Evolutionary conservation across 225 moss, liverwort and hornwort genomes (phyloP).

Genomic region (Polytrichum commune): DNA sequence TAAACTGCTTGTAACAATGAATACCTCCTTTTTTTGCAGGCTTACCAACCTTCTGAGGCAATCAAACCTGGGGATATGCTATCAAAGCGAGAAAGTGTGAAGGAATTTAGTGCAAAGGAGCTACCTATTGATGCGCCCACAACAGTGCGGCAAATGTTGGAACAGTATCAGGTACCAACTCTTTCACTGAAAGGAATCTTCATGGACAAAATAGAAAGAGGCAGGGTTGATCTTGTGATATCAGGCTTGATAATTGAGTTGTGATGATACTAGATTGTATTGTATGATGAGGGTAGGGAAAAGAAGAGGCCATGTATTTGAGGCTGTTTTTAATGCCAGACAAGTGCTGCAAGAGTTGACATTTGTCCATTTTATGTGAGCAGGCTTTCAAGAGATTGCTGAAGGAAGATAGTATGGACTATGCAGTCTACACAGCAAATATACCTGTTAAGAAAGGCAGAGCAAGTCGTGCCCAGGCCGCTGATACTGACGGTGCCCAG

Average conservation of each 20-base stretch:
- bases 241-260: too few species aligned
- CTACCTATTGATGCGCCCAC: conserved; percentile 51
- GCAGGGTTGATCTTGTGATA: too few species aligned
- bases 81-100: conserved; percentile 64
- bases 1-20: background rate
- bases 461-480: conserved; percentile 42
- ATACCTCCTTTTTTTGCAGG: conserved; percentile 16
- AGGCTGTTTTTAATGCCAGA: too few species aligned
- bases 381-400: conserved; percentile 88
- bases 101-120: conserved; percentile 77
- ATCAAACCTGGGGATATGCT: conserved; percentile 75
- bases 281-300: too few species aligned
- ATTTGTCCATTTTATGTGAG: background rate
- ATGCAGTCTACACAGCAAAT: conserved; percentile 65
- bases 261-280: too few species aligned
- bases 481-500: conserved; percentile 47
- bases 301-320: too few species aligned
- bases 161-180: conserved; percentile 72
- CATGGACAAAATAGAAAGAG: too few species aligned
- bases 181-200: too few species aligned
- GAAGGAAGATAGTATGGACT: conserved; percentile 90
- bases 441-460: conserved; percentile 65
- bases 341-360: too few species aligned
- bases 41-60: conserved; percentile 71
- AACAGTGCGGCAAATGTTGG: conserved; percentile 83